phyloP scores from a whole-genome alignment of 345 rosid species.

The Eucalyptus sp. region DNA sequence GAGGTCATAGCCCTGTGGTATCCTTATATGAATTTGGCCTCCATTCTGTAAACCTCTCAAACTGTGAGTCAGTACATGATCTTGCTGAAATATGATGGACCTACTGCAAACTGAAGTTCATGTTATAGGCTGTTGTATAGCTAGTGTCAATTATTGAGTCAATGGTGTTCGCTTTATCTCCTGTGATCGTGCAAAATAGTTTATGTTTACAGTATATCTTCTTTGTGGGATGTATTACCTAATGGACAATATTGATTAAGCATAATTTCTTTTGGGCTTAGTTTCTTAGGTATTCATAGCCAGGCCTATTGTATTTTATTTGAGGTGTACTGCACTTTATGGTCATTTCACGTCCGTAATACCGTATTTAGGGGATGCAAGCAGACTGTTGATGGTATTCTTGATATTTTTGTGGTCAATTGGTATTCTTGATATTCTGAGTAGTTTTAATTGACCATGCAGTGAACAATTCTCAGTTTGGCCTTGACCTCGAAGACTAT shows the following conservation, averaged over 20 bases:
- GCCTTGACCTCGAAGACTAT: slow-evolving; percentile 84
- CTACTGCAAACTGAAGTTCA: background rate
- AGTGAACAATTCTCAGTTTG: slow-evolving; percentile 66
- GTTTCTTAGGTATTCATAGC: background rate
- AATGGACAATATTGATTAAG: background rate
- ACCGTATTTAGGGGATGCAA: background rate
- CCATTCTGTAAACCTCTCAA: background rate
- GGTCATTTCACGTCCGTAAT: background rate
- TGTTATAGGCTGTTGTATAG: background rate
- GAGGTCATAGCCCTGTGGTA: background rate
- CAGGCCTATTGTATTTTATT: background rate
- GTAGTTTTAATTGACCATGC: slow-evolving; percentile 4
- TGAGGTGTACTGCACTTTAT: background rate
- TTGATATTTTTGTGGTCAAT: background rate
- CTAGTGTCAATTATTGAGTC: background rate
- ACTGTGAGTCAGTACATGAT: background rate
- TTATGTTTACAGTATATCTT: background rate
- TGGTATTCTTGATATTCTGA: background rate
- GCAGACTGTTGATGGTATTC: background rate
- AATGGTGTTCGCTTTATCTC: background rate
- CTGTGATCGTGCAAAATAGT: background rate
- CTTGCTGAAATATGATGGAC: background rate
- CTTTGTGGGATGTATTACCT: background rate
- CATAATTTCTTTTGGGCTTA: background rate
- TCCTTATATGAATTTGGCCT: background rate